Percentiles rank a stretch among this genome's conserved stretches.
Conservation (phyloP, 176 grass and related monocot species). For the Cocos nucifera region DNA sequence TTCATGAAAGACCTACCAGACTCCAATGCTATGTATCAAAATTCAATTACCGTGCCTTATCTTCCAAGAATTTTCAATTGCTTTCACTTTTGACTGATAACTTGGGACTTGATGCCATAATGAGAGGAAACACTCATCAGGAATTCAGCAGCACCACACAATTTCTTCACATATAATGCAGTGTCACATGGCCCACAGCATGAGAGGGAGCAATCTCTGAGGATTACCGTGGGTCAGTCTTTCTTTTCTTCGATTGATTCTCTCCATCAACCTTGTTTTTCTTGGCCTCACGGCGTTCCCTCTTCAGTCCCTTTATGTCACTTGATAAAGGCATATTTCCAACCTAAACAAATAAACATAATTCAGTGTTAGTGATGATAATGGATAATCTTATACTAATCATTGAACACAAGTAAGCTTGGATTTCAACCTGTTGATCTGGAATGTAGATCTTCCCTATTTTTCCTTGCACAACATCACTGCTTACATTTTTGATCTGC, state of each 20-base stretch:
- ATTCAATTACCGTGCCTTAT: too few relatives aligned
- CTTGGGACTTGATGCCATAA: too few relatives aligned
- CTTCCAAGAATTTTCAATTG: too few relatives aligned
- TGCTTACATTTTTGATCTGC: conserved; percentile 77
- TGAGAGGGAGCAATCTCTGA: too few relatives aligned
- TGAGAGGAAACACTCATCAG: too few relatives aligned
- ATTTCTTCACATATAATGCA: too few relatives aligned
- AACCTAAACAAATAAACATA: conserved; percentile 34
- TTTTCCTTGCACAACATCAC: conserved; percentile 47
- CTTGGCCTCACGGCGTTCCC: conserved; percentile 71
- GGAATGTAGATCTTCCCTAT: conserved; percentile 74
- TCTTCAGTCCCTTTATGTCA: conserved; percentile 74
- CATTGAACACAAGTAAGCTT: background rate
- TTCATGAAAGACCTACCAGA: too few relatives aligned
- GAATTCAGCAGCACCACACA: too few relatives aligned
- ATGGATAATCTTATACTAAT: too few relatives aligned
- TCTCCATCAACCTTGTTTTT: conserved; percentile 35
- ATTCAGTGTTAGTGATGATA: background rate
- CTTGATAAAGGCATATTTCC: conserved; percentile 41
- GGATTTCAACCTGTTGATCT: conserved; percentile 49
- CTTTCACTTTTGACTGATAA: too few relatives aligned
- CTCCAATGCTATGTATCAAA: too few relatives aligned
- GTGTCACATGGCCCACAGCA: too few relatives aligned
- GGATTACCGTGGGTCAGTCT: conserved; percentile 40
- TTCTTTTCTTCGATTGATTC: conserved; percentile 65